Evolutionary conservation across 164 flowering plant genomes (phyloP).

Genomic region (Stephania cephalantha): DNA sequence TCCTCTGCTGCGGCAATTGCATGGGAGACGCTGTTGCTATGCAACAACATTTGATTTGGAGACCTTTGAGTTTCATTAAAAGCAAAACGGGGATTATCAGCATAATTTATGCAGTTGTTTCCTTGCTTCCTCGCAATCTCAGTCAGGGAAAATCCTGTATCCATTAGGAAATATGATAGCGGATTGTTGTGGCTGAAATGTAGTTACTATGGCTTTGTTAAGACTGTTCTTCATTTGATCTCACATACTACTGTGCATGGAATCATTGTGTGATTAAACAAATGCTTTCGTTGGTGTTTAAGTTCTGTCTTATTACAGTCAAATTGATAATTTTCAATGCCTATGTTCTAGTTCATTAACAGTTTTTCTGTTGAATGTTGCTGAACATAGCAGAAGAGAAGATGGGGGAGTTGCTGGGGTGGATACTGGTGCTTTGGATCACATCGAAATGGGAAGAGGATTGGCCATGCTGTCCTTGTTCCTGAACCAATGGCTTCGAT

Average conservation of each 20-base stretch:
- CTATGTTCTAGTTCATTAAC: not conserved
- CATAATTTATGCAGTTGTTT: not conserved
- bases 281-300: not conserved
- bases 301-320: not conserved
- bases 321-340: not conserved
- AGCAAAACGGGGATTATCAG: not conserved
- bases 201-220: not conserved
- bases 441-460: constrained; percentile 48
- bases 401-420: constrained; percentile 79
- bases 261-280: not conserved
- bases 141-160: not conserved
- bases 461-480: constrained; percentile 62
- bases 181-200: not conserved
- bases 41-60: not conserved
- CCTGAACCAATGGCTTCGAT: constrained; percentile 48
- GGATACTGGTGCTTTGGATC: constrained; percentile 85
- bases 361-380: not conserved
- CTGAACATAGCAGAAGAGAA: constrained; percentile 60
- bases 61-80: not conserved
- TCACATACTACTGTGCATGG: not conserved
- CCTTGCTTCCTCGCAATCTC: not conserved
- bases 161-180: not conserved
- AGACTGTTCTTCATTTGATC: not conserved
- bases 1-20: not conserved
- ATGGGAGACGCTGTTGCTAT: not conserved